These are phyloP conservation scores for Citrus glauca DNA, from an alignment of 345 rosid species.

Conservation along the genomic window DNA sequence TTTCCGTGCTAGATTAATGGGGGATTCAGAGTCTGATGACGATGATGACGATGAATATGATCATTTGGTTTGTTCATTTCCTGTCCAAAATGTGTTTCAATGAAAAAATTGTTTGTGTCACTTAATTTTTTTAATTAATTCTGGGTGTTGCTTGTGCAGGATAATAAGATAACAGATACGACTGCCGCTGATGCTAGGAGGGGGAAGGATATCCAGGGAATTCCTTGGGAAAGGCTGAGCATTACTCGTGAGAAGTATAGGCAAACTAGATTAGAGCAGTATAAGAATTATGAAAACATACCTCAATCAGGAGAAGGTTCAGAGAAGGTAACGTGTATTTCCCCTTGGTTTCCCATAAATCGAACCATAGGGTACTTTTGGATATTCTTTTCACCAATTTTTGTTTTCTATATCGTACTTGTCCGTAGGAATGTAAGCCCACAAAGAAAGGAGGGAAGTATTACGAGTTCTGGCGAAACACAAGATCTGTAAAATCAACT, in stretches of 20 bases:
- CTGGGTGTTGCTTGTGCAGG: constrained; percentile 25
- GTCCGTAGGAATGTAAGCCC: constrained; percentile 38
- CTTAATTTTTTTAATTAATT: background rate
- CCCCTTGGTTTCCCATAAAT: background rate
- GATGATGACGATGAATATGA: constrained; percentile 41
- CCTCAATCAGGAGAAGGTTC: constrained; percentile 50
- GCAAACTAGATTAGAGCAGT: constrained; percentile 55
- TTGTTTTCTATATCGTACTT: background rate
- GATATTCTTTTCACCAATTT: background rate
- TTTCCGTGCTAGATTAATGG: constrained; percentile 46
- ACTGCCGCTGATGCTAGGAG: constrained; percentile 52
- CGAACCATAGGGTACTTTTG: background rate
- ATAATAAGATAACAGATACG: constrained; percentile 39
- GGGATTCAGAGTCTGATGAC: constrained; percentile 48
- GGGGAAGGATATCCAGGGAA: constrained; percentile 57
- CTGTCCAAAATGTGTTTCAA: background rate
- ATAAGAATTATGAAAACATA: constrained; percentile 55
- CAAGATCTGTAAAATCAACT: constrained; percentile 58
- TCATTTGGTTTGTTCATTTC: constrained; percentile 31
- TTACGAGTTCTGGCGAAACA: constrained; percentile 50
- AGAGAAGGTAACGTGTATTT: constrained; percentile 34
- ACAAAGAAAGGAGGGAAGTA: constrained; percentile 38
- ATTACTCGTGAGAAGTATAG: constrained; percentile 49
- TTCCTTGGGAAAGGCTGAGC: constrained; percentile 55
- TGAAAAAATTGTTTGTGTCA: background rate